Percentiles rank a stretch among this genome's conserved stretches.
Evolutionary conservation across 345 rosid genomes (phyloP).

Genomic region (Eucalyptus fibrosa): DNA sequence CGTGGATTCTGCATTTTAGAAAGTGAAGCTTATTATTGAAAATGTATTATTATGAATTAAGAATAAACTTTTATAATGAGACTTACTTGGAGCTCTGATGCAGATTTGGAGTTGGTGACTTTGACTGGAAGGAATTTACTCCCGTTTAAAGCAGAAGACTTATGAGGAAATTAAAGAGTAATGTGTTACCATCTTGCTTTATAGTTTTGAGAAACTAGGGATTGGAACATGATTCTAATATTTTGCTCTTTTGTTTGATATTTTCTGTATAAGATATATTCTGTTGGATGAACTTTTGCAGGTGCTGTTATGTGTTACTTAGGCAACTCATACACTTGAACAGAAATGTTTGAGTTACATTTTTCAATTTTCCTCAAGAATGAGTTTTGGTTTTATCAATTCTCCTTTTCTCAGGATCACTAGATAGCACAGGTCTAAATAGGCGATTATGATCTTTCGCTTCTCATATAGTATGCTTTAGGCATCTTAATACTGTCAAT

Average conservation of each 20-base stretch:
- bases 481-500: not conserved
- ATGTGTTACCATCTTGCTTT: not conserved
- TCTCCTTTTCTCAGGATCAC: not conserved
- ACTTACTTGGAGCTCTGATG: not conserved
- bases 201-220: not conserved
- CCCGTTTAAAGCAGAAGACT: conserved; percentile 87
- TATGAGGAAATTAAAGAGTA: conserved; percentile 81
- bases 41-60: not conserved
- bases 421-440: not conserved
- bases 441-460: not conserved
- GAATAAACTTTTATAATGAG: not conserved
- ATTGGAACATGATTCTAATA: not conserved
- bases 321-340: not conserved
- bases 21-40: not conserved
- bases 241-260: not conserved
- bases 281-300: not conserved
- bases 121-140: conserved; percentile 82
- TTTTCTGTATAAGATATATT: not conserved
- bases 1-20: not conserved
- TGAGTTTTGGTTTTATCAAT: not conserved
- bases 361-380: not conserved
- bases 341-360: not conserved
- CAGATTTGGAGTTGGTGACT: conserved; percentile 91
- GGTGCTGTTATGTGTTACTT: not conserved
- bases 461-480: not conserved